phyloP scores from a whole-genome alignment of 768 basidiomycete species.

The Russula dissimulans region DNA sequence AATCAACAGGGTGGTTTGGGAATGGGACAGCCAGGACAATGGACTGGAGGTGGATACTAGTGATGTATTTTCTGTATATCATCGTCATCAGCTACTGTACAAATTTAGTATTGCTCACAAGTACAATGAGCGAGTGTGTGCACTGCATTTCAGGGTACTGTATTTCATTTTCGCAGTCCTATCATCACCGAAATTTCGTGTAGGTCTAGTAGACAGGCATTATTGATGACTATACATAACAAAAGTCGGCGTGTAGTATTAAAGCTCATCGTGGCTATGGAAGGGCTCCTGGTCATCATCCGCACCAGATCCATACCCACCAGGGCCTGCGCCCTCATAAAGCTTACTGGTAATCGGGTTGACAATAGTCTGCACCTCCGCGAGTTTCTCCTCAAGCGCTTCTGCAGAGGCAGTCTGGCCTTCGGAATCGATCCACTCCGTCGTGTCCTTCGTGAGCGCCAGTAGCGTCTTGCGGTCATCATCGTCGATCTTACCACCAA shows the following conservation, averaged over 20 bases:
- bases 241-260: background rate
- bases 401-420: constrained; percentile 68
- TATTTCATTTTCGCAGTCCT: too few species aligned
- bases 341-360: constrained; percentile 42
- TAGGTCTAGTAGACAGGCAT: constrained; percentile 4
- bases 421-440: constrained; percentile 88
- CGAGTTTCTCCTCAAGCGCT: constrained; percentile 85
- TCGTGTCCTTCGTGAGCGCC: constrained; percentile 74
- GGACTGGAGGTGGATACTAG: constrained; percentile 11
- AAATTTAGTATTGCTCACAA: too few species aligned
- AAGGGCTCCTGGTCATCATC: constrained; percentile 34
- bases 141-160: too few species aligned
- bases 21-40: constrained; percentile 19
- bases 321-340: constrained; percentile 22
- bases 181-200: background rate
- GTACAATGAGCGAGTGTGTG: too few species aligned
- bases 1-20: constrained; percentile 11
- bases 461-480: constrained; percentile 82
- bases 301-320: constrained; percentile 21
- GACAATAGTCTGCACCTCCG: constrained; percentile 30
- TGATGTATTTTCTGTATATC: background rate
- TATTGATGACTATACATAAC: constrained; percentile 14
- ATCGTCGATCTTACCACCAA: constrained; percentile 78
- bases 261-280: constrained; percentile 39
- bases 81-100: too few species aligned